These are phyloP conservation scores for Yarrowia deformans DNA, from an alignment of 805 yeast species.

Conservation along the genomic window DNA sequence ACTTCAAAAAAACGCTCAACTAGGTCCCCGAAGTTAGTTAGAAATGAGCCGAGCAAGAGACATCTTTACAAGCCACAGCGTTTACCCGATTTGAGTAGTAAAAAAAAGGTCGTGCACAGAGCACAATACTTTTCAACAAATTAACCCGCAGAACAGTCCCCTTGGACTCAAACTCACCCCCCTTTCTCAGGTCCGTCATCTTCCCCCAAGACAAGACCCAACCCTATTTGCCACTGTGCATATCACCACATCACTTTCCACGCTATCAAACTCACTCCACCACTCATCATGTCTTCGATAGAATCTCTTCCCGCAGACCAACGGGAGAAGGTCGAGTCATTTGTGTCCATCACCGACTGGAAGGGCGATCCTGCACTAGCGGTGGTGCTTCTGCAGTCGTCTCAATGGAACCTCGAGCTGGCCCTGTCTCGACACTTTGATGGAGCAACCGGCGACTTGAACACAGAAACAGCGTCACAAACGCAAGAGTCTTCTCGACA, in stretches of 20 bases:
- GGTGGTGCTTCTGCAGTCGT: constrained; percentile 46
- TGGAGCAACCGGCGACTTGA: constrained; percentile 41
- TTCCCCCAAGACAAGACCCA: constrained; percentile 5
- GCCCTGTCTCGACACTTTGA: constrained; percentile 43
- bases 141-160: neutral
- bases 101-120: neutral
- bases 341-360: constrained; percentile 50
- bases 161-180: neutral
- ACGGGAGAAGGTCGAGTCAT: constrained; percentile 45
- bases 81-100: neutral
- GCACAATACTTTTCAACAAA: neutral
- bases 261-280: constrained; percentile 12
- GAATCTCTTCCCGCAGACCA: constrained; percentile 40
- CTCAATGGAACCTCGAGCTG: constrained; percentile 55
- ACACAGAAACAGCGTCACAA: constrained; percentile 42
- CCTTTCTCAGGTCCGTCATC: neutral
- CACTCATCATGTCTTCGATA: constrained; percentile 29
- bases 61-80: neutral
- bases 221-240: constrained; percentile 36
- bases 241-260: constrained; percentile 14
- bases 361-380: constrained; percentile 47
- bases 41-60: neutral
- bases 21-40: neutral
- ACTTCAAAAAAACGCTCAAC: neutral
- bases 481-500: constrained; percentile 28